Evolutionary conservation across 495 filamentous ascomycete genomes (phyloP).

Genomic region (Penicillium roqueforti): DNA sequence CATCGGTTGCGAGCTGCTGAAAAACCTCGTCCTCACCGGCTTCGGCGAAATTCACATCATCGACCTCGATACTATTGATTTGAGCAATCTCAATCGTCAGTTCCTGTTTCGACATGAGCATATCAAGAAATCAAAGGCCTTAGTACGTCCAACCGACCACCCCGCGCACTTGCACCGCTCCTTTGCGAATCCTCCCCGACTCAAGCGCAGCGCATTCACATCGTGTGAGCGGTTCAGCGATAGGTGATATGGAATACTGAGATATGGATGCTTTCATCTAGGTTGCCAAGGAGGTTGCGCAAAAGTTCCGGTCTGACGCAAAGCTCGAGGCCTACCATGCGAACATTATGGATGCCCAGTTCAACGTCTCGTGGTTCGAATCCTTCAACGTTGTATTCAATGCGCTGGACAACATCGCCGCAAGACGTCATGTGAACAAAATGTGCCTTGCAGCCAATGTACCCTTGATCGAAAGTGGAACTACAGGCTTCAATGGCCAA

Average conservation of each 20-base stretch:
- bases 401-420: slow-evolving; percentile 93
- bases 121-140: slow-evolving; percentile 94
- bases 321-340: slow-evolving; percentile 89
- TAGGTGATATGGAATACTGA: slow-evolving; percentile 16
- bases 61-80: slow-evolving; percentile 95
- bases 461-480: slow-evolving; percentile 92
- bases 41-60: slow-evolving; percentile 95
- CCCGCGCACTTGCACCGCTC: slow-evolving; percentile 8
- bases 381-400: slow-evolving; percentile 88
- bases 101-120: slow-evolving; percentile 97
- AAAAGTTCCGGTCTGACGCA: slow-evolving; percentile 83
- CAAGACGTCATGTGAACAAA: slow-evolving; percentile 89
- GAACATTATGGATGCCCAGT: slow-evolving; percentile 91
- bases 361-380: slow-evolving; percentile 87
- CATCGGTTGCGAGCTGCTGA: slow-evolving; percentile 96
- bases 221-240: background rate
- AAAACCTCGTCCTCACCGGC: slow-evolving; percentile 90
- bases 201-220: background rate
- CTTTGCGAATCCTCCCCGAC: slow-evolving; percentile 4
- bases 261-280: slow-evolving; percentile 29
- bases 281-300: slow-evolving; percentile 92
- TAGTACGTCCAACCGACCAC: slow-evolving; percentile 54
- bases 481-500: slow-evolving; percentile 96
- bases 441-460: slow-evolving; percentile 94
- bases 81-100: slow-evolving; percentile 96